Percentiles rank a stretch among this genome's conserved stretches.
These are phyloP conservation scores for Thermothelomyces thermophilus DNA, from an alignment of 2,329 filamentous ascomycete genomes.

Conservation along the genomic window DNA sequence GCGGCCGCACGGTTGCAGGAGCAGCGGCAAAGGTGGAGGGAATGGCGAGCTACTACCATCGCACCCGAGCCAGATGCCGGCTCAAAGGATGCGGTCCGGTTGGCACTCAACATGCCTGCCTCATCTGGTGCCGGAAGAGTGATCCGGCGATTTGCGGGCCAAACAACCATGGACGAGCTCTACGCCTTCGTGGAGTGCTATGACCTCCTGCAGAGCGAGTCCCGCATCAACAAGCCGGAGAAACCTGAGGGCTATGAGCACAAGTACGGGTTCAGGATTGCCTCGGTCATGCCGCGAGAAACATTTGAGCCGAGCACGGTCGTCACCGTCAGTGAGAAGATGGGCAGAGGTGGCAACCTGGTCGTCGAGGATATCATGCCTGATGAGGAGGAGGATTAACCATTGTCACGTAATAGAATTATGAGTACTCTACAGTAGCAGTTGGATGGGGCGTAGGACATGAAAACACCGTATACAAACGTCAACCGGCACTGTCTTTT, in stretches of 20 bases:
- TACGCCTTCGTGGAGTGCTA: conserved; percentile 97
- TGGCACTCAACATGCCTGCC: conserved; percentile 58
- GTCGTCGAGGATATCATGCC: conserved; percentile 64
- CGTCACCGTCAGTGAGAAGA: conserved; percentile 61
- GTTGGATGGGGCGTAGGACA: background rate
- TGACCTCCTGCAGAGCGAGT: conserved; percentile 48
- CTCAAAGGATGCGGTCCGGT: conserved; percentile 64
- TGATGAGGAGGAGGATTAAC: conserved; percentile 27
- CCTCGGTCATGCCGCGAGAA: conserved; percentile 75
- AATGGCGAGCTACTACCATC: conserved; percentile 68
- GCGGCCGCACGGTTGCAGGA: conserved; percentile 47
- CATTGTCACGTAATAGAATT: no score
- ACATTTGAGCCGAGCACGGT: conserved; percentile 66
- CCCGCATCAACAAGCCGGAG: conserved; percentile 32
- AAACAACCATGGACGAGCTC: conserved; percentile 75
- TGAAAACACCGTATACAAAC: background rate
- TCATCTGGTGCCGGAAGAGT: conserved; percentile 61
- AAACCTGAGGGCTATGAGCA: conserved; percentile 68
- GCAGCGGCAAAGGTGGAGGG: conserved; percentile 61
- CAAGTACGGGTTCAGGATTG: conserved; percentile 76
- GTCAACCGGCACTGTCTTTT: no score
- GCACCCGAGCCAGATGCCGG: conserved; percentile 57
- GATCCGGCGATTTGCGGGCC: conserved; percentile 63
- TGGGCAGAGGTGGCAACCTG: conserved; percentile 79
- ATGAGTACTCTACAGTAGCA: background rate